Evolutionary conservation across 306 rosid genomes (phyloP), one percentile per base, ranked within the genome.

Genomic region (Trifolium fragiferum): DNA sequence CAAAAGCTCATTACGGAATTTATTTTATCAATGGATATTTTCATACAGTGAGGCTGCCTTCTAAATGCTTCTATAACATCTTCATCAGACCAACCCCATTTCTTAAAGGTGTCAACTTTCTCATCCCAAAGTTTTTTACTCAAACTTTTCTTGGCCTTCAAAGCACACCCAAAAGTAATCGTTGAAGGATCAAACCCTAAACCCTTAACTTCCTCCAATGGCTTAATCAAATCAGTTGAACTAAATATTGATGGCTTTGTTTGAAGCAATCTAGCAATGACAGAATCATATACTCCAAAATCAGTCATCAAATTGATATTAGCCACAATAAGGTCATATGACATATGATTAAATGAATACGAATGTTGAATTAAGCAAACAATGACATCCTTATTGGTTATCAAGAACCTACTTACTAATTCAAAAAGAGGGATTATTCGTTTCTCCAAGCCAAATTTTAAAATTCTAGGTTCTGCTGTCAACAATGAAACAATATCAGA

Each of bases 11-110:
- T 3, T 0, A 3, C n/a, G n/a, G n/a, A n/a, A n/a, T n/a, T n/a
- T n/a, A n/a, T n/a, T n/a, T n/a, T n/a, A n/a, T n/a, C n/a, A n/a
- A n/a, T n/a, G n/a, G n/a, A n/a, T n/a, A n/a, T n/a, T n/a, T n/a
- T n/a, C n/a, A n/a, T n/a, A n/a, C n/a, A n/a, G n/a, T n/a, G n/a
- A n/a, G n/a, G n/a, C n/a, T n/a, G 32, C 3, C 33, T n/a, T n/a
- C 33, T 30, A 70, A 86, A 87, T 1, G 83, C 86, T 7, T 46
- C 6, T 7, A 14, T 6, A 83, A 67, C 6, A 46, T 27, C 87
- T 5, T 86, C 84, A 23, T 88, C 89, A 5, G 82, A 63, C 79
- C 74, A 90, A 18, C 96, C 96, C 90, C 89, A 90, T 9, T 32
- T 80, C 76, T 68, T 84, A 49, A 41, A 84, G 55, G 44, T 38